Evolutionary conservation across 345 rosid genomes (phyloP).

Genomic region (Nephelium lappaceum): DNA sequence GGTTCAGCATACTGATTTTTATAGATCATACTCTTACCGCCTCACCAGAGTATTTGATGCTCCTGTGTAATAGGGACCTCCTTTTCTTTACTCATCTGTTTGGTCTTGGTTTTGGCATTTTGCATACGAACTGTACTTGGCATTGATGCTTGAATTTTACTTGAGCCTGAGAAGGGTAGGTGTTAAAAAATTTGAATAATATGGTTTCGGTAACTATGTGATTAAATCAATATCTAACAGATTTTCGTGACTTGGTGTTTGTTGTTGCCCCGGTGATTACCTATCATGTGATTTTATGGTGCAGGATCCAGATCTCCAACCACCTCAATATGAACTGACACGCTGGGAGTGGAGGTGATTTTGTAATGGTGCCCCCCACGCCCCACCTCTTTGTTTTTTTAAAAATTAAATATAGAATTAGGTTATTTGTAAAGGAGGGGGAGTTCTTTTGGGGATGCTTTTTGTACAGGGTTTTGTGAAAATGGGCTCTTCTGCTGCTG

Average conservation of each 20-base stretch:
- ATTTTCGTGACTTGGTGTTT: background rate
- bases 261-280: background rate
- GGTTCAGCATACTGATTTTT: background rate
- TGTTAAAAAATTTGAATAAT: no score
- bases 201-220: background rate
- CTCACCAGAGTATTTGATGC: background rate
- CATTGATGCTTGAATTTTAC: background rate
- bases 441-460: background rate
- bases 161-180: background rate
- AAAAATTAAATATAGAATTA: background rate
- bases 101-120: conserved; percentile 10
- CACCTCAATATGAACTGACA: conserved; percentile 3
- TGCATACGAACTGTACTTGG: background rate
- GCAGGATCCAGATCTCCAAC: conserved; percentile 20
- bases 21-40: background rate
- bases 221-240: background rate
- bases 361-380: background rate
- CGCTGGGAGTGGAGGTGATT: background rate
- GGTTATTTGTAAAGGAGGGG: background rate
- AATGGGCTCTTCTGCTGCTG: background rate
- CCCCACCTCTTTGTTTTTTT: no score
- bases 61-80: background rate
- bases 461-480: background rate
- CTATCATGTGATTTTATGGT: background rate
- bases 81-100: background rate